Conservation (phyloP, 2,329 filamentous ascomycete genomes). For the Microcyclospora tardicrescens region DNA sequence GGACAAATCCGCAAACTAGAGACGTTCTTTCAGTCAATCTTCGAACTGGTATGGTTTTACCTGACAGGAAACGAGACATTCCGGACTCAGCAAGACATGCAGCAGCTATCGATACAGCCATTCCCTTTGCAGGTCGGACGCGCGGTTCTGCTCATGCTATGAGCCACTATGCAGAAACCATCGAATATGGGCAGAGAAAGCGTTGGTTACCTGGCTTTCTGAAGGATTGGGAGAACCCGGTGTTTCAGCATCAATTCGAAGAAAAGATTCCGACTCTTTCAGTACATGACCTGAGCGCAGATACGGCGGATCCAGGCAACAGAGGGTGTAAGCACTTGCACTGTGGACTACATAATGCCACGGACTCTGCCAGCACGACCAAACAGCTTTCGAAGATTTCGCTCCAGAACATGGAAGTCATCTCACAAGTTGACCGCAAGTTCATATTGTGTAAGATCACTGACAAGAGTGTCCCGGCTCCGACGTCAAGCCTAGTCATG, state of each 20-base stretch:
- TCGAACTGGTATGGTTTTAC: slow-evolving; percentile 38
- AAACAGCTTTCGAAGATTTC: slow-evolving; percentile 46
- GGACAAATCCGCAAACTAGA: slow-evolving; percentile 50
- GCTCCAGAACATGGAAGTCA: slow-evolving; percentile 48
- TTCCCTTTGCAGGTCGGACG: slow-evolving; percentile 17
- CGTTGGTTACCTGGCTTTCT: slow-evolving; percentile 51
- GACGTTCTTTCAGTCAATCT: slow-evolving; percentile 39
- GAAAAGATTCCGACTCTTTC: slow-evolving; percentile 13
- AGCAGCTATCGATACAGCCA: slow-evolving; percentile 13
- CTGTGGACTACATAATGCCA: background rate
- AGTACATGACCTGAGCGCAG: slow-evolving; percentile 9
- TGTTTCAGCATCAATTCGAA: slow-evolving; percentile 44
- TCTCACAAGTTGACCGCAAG: slow-evolving; percentile 79
- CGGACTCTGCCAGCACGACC: slow-evolving; percentile 1
- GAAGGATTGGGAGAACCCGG: slow-evolving; percentile 59
- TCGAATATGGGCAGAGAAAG: background rate
- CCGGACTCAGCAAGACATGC: slow-evolving; percentile 4
- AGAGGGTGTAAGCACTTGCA: slow-evolving; percentile 5
- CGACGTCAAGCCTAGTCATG: slow-evolving; percentile 46
- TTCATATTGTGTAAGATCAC: slow-evolving; percentile 62
- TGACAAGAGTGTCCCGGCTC: slow-evolving; percentile 1
- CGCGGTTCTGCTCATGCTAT: slow-evolving; percentile 16
- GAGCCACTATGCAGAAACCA: too few relatives aligned
- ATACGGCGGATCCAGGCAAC: slow-evolving; percentile 4
- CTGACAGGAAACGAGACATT: background rate